Evolutionary conservation across 1,284 basidiomycete genomes (phyloP).

Genomic region (Melampsora abietis-canadensis): DNA sequence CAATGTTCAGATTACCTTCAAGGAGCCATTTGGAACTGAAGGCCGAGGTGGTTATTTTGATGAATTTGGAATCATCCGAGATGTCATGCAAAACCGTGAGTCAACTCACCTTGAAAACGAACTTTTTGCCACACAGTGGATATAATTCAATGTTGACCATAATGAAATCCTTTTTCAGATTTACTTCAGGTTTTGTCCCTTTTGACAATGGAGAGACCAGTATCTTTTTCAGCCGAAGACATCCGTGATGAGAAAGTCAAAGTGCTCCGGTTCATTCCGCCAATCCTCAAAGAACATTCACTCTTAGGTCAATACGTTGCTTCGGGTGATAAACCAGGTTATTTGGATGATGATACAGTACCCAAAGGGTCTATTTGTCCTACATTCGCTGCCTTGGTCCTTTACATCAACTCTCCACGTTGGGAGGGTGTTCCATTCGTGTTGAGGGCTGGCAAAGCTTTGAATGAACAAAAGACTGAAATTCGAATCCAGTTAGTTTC

Average conservation of each 20-base stretch:
- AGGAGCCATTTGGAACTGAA: constrained; percentile 95
- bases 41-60: constrained; percentile 97
- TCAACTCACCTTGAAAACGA: constrained; percentile 47
- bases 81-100: constrained; percentile 92
- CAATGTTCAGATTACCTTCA: constrained; percentile 97
- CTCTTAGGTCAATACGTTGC: constrained; percentile 87
- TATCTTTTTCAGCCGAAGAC: constrained; percentile 93
- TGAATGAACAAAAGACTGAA: constrained; percentile 95
- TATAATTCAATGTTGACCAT: background rate
- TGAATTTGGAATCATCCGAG: constrained; percentile 95
- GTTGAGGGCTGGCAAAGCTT: constrained; percentile 92
- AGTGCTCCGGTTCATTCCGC: constrained; percentile 80
- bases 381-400: constrained; percentile 80
- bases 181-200: constrained; percentile 86
- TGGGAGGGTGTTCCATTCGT: constrained; percentile 98
- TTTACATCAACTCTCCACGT: constrained; percentile 86
- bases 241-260: constrained; percentile 98
- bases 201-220: constrained; percentile 91
- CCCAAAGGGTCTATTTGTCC: constrained; percentile 86
- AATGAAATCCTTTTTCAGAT: constrained; percentile 59
- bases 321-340: constrained; percentile 88
- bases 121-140: background rate
- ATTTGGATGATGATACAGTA: constrained; percentile 89
- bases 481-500: constrained; percentile 71
- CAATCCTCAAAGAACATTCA: constrained; percentile 71